Evolutionary conservation across 495 filamentous ascomycete genomes (phyloP).

Genomic region (Aspergillus sclerotiicarbonarius): DNA sequence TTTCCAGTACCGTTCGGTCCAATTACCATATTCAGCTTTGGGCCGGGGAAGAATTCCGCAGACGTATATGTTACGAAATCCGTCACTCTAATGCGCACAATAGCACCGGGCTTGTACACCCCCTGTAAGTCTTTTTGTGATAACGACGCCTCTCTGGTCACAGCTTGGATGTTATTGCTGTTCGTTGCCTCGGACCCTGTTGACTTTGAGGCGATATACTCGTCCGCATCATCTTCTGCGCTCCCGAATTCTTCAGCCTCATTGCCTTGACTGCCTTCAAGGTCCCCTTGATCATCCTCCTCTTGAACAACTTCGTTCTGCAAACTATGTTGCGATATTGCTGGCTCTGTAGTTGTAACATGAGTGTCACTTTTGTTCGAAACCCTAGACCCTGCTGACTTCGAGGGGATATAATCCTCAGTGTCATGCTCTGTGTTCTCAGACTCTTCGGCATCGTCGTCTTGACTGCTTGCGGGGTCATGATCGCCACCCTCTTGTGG

Average conservation of each 20-base stretch:
- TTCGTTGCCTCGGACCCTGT: background rate
- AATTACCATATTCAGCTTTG: constrained; percentile 97
- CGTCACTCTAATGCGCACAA: constrained; percentile 80
- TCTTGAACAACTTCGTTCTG: background rate
- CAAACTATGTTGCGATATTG: no score
- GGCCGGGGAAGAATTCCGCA: constrained; percentile 85
- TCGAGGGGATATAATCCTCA: no score
- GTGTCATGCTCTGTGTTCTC: no score
- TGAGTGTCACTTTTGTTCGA: no score
- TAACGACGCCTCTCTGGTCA: no score
- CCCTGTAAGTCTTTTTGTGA: constrained; percentile 14
- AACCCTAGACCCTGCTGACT: no score
- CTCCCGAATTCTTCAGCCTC: background rate
- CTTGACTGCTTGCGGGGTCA: no score
- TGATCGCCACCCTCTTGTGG: no score
- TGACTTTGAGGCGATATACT: constrained; percentile 8
- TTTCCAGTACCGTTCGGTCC: constrained; percentile 98
- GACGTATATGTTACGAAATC: constrained; percentile 95
- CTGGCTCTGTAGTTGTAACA: no score
- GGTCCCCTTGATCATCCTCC: no score
- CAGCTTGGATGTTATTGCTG: background rate
- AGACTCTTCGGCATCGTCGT: no score
- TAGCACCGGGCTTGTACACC: constrained; percentile 74
- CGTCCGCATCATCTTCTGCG: background rate
- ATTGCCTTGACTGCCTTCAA: background rate